Base-by-base conservation (phyloP, 345 rosid genomes). In the Corchorus olitorius region DNA sequence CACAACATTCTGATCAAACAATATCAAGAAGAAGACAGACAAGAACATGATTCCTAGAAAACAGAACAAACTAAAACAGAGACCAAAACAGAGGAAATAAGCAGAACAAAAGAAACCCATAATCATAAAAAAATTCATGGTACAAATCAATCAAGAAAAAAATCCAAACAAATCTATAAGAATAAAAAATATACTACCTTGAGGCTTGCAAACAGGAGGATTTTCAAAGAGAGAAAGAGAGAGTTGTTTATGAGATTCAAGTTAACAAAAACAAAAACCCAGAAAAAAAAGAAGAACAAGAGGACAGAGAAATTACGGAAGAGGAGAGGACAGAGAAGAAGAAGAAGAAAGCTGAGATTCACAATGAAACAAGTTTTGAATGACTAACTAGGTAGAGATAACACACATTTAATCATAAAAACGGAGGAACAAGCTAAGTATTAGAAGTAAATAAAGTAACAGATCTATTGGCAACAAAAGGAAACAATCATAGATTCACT, bases 201-300 rank as follows among this genome's bases (percentile, higher is more conserved):
- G 88, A 66, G 87, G 88, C 76, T 87, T 86, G 83, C 98, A 94
- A 77, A 84, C 83, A 55, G 97, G 97, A 74, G 98, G 98, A 55
- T 85, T 89, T 91, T 94, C 97, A 77, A 94, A 94, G 55, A 94
- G 89, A 83, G 97, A 90, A 53, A 89, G 83, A 76, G 98, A 91
- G 53, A 92, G 89, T 70, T 90, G 93, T 61, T 92, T 92, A 79
- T 82, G 87, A 87, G 97, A n/a, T n/a, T n/a, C n/a, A n/a, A n/a
- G n/a, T n/a, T n/a, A n/a, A n/a, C n/a, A n/a, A n/a, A n/a, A n/a
- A n/a, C n/a, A n/a, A n/a, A n/a, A n/a, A n/a, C n/a, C n/a, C n/a
- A n/a, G n/a, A n/a, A n/a, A n/a, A n/a, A n/a, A n/a, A n/a, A n/a
- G n/a, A n/a, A n/a, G n/a, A n/a, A n/a, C n/a, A n/a, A n/a, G n/a